phyloP scores from a whole-genome alignment of 2,329 filamentous ascomycete genomes.

The Ophiostoma pallidulum region DNA sequence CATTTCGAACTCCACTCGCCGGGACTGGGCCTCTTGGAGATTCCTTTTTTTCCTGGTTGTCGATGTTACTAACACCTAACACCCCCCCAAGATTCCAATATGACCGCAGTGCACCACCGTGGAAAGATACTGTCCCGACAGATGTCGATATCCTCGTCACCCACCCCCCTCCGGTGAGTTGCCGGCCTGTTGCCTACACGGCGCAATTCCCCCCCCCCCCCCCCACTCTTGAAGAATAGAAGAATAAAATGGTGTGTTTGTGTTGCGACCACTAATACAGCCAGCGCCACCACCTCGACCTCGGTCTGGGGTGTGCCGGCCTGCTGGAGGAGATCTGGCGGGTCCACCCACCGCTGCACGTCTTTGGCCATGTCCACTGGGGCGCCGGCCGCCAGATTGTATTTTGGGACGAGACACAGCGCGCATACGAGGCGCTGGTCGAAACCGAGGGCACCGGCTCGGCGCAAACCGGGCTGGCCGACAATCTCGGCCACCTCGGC shows the following conservation, averaged over 20 bases:
- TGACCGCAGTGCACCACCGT: slow-evolving; percentile 53
- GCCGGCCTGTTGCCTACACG: no score
- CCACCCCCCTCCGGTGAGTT: slow-evolving; percentile 60
- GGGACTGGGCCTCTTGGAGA: no score
- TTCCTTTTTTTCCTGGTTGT: no score
- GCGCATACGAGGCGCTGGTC: slow-evolving; percentile 58
- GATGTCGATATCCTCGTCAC: slow-evolving; percentile 73
- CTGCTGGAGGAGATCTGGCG: slow-evolving; percentile 66
- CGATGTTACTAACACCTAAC: no score
- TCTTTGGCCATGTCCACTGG: slow-evolving; percentile 80
- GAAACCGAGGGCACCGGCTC: slow-evolving; percentile 16
- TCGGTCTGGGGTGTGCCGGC: slow-evolving; percentile 59
- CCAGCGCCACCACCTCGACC: slow-evolving; percentile 58
- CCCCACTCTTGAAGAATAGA: no score
- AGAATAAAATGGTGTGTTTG: no score
- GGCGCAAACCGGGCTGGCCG: slow-evolving; percentile 22
- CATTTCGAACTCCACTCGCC: no score
- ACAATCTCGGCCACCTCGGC: slow-evolving; percentile 32
- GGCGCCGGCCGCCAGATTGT: slow-evolving; percentile 60
- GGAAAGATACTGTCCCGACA: slow-evolving; percentile 59
- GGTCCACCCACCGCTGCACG: slow-evolving; percentile 63
- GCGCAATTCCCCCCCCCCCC: no score
- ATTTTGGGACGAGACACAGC: slow-evolving; percentile 67
- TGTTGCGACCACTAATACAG: background rate
- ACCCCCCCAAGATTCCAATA: slow-evolving; percentile 67